A percentile compares a stretch with the other conserved stretches of the same genome.
Evolutionary conservation across 78 protist genomes (phyloP).

Genomic region (Cavenderia fasciculata): DNA sequence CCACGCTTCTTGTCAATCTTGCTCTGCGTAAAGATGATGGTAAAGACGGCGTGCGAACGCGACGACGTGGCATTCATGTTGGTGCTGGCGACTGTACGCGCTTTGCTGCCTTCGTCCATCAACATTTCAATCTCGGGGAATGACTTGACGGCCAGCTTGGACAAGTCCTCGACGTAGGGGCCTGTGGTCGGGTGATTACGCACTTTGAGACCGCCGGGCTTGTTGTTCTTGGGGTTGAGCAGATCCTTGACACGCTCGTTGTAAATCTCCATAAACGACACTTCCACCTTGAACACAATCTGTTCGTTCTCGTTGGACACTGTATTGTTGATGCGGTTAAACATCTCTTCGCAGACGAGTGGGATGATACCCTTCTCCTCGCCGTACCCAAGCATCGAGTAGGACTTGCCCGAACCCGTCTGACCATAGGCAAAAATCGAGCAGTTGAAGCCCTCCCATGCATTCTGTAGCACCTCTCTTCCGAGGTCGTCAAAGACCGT

Average conservation of each 20-base stretch:
- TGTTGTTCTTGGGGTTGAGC: conserved; percentile 77
- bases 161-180: conserved; percentile 89
- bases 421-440: conserved; percentile 86
- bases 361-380: conserved; percentile 82
- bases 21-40: conserved; percentile 76
- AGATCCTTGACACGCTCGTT: conserved; percentile 87
- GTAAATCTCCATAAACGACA: conserved; percentile 86
- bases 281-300: conserved; percentile 61
- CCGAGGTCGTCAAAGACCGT: conserved; percentile 75
- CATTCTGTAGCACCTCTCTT: conserved; percentile 64
- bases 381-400: conserved; percentile 77
- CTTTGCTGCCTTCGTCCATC: conserved; percentile 70
- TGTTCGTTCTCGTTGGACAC: neutral
- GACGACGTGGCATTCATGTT: conserved; percentile 90
- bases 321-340: conserved; percentile 45
- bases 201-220: conserved; percentile 66
- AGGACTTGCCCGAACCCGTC: conserved; percentile 83
- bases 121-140: conserved; percentile 69
- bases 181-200: conserved; percentile 91
- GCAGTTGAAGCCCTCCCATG: conserved; percentile 84
- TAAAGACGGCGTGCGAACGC: conserved; percentile 93
- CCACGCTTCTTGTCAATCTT: conserved; percentile 58
- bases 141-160: conserved; percentile 80
- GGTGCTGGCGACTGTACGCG: conserved; percentile 91
- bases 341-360: conserved; percentile 71